These are phyloP conservation scores for Blastosporella zonata DNA, from an alignment of 1,284 basidiomycete species.

Conservation along the genomic window DNA sequence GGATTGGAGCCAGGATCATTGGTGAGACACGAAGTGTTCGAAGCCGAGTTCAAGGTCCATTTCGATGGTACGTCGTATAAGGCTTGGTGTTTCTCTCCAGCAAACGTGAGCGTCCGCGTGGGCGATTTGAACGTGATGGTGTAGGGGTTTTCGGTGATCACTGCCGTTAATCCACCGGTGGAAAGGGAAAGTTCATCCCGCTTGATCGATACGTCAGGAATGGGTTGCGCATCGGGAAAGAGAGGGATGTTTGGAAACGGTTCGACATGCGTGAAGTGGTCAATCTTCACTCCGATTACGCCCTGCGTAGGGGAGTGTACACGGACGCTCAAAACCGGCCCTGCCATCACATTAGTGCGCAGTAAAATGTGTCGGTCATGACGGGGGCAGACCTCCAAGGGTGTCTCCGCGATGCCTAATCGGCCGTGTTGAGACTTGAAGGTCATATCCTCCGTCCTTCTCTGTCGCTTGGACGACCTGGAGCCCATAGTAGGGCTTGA, in stretches of 20 bases:
- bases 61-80: slow-evolving; percentile 63
- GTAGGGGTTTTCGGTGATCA: slow-evolving; percentile 58
- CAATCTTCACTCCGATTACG: slow-evolving; percentile 62
- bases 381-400: slow-evolving; percentile 47
- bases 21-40: slow-evolving; percentile 58
- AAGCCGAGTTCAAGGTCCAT: slow-evolving; percentile 58
- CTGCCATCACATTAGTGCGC: slow-evolving; percentile 26
- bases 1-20: slow-evolving; percentile 60
- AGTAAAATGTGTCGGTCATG: background rate
- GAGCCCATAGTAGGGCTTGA: slow-evolving; percentile 58
- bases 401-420: slow-evolving; percentile 70
- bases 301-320: slow-evolving; percentile 66
- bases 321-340: slow-evolving; percentile 56
- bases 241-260: slow-evolving; percentile 53
- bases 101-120: slow-evolving; percentile 48
- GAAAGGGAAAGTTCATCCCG: slow-evolving; percentile 39
- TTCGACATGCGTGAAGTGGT: slow-evolving; percentile 52
- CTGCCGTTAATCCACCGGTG: slow-evolving; percentile 46
- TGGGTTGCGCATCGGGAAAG: slow-evolving; percentile 57
- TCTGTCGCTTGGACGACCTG: slow-evolving; percentile 47
- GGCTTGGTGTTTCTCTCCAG: slow-evolving; percentile 59
- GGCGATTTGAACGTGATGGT: slow-evolving; percentile 58
- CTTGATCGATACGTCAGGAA: slow-evolving; percentile 40
- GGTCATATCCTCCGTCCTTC: slow-evolving; percentile 47
- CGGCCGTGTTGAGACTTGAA: slow-evolving; percentile 63